Conservation (phyloP, 2,329 filamentous ascomycete genomes). For the Colletotrichum lentis region DNA sequence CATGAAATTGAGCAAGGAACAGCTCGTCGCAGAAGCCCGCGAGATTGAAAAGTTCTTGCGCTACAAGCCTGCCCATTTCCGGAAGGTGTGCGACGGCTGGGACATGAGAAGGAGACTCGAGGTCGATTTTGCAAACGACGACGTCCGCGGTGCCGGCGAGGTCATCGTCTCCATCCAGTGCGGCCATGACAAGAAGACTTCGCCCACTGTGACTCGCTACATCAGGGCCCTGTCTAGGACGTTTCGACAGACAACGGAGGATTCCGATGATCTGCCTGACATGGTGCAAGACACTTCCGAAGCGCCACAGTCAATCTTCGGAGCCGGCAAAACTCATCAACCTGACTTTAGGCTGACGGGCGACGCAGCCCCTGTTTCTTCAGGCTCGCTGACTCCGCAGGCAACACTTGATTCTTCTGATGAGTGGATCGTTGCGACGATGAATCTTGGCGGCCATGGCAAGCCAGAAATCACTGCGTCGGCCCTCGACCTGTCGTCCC, state of each 20-base stretch:
- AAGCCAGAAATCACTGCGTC: conserved; percentile 72
- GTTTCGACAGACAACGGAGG: neutral
- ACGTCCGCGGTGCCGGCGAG: conserved; percentile 80
- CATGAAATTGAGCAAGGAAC: conserved; percentile 74
- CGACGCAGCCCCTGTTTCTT: conserved; percentile 24
- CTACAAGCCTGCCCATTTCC: conserved; percentile 79
- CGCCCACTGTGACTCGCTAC: conserved; percentile 55
- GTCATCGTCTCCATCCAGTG: conserved; percentile 76
- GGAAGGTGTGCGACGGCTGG: conserved; percentile 82
- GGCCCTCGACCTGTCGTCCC: conserved; percentile 77
- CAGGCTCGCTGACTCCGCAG: conserved; percentile 28
- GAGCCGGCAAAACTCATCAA: conserved; percentile 1
- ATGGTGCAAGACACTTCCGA: neutral
- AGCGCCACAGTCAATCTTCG: conserved; percentile 45
- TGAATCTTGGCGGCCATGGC: conserved; percentile 49
- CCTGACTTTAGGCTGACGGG: conserved; percentile 11
- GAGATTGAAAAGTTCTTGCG: conserved; percentile 82
- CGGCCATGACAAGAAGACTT: conserved; percentile 68
- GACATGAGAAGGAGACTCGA: conserved; percentile 88
- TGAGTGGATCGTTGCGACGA: conserved; percentile 30
- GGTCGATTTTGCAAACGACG: conserved; percentile 87
- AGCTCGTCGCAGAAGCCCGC: conserved; percentile 77
- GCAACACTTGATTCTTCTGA: conserved; percentile 31
- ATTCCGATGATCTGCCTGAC: neutral
- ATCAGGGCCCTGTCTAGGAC: conserved; percentile 45